Conservation (phyloP, 768 basidiomycete species). For the Pholiota conissans region DNA sequence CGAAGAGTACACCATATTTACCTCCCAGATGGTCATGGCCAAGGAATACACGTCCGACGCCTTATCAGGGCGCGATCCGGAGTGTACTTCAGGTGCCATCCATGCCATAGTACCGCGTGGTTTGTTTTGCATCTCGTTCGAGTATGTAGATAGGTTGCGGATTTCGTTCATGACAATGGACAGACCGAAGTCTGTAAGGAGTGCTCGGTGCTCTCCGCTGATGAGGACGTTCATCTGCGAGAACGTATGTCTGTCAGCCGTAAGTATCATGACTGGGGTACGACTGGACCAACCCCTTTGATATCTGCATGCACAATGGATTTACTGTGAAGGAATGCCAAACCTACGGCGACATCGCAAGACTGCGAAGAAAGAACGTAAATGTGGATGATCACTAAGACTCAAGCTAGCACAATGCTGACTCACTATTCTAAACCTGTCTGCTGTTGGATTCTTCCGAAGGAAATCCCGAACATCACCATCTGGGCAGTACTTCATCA, state of each 20-base stretch:
- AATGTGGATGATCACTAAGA: not conserved
- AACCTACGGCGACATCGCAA: not conserved
- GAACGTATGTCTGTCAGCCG: not conserved
- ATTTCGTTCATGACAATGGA: slow-evolving; percentile 1
- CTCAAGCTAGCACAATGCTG: not conserved
- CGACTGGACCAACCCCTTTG: not conserved
- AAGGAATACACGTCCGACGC: not conserved
- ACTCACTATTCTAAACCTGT: slow-evolving; percentile 1
- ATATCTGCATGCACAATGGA: slow-evolving; percentile 4
- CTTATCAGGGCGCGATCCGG: not conserved
- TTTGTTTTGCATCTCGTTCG: not conserved
- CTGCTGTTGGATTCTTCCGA: not conserved
- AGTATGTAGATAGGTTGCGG: not conserved
- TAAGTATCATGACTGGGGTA: not conserved
- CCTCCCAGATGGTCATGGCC: slow-evolving; percentile 4
- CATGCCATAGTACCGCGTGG: slow-evolving; percentile 2
- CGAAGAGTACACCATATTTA: not conserved
- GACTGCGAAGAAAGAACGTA: not conserved
- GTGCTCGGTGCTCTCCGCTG: not conserved
- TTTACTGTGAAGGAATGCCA: slow-evolving; percentile 1
- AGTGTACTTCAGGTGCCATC: slow-evolving; percentile 7
- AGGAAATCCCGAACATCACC: not conserved
- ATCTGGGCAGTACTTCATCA: slow-evolving; percentile 2
- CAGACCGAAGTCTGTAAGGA: not conserved
- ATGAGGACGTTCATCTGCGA: slow-evolving; percentile 4